A percentile compares a stretch with the other conserved stretches of the same genome.
Evolutionary conservation across 129 eudicot genomes (phyloP).

Genomic region (Lonicera japonica): DNA sequence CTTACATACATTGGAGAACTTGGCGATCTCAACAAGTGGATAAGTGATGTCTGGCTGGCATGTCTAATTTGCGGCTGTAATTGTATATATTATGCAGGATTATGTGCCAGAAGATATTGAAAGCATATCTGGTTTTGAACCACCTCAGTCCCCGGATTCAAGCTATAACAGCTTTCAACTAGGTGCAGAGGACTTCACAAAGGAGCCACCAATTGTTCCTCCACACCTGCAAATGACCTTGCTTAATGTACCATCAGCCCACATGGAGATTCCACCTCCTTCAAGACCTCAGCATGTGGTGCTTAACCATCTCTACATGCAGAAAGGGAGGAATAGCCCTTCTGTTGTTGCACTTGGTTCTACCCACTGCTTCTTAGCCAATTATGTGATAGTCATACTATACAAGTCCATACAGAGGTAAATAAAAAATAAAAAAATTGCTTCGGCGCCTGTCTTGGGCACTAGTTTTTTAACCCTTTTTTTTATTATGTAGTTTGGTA

Average conservation of each 20-base stretch:
- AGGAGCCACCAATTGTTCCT: conserved; percentile 22
- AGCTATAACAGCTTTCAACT: conserved; percentile 15
- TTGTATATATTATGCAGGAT: conserved; percentile 17
- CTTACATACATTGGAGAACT: too few relatives aligned
- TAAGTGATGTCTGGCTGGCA: background rate
- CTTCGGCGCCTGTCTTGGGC: too few relatives aligned
- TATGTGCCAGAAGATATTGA: conserved; percentile 29
- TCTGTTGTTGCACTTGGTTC: conserved; percentile 25
- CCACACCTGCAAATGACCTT: conserved; percentile 20
- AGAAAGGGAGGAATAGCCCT: conserved; percentile 22
- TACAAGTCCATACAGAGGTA: conserved; percentile 20
- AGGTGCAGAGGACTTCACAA: conserved; percentile 16
- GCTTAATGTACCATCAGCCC: conserved; percentile 12
- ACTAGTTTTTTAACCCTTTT: too few relatives aligned
- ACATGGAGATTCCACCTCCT: background rate
- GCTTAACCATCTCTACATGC: conserved; percentile 27
- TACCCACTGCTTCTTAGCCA: conserved; percentile 22
- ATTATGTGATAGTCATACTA: conserved; percentile 22
- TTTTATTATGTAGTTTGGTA: conserved; percentile 7
- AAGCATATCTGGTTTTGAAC: conserved; percentile 26
- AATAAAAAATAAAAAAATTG: background rate
- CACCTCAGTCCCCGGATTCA: conserved; percentile 30
- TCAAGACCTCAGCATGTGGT: conserved; percentile 25
- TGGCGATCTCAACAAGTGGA: too few relatives aligned
- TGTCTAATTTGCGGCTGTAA: background rate